phyloP scores from a whole-genome alignment of 2,329 filamentous ascomycete species.

The Seiridium cupressi region DNA sequence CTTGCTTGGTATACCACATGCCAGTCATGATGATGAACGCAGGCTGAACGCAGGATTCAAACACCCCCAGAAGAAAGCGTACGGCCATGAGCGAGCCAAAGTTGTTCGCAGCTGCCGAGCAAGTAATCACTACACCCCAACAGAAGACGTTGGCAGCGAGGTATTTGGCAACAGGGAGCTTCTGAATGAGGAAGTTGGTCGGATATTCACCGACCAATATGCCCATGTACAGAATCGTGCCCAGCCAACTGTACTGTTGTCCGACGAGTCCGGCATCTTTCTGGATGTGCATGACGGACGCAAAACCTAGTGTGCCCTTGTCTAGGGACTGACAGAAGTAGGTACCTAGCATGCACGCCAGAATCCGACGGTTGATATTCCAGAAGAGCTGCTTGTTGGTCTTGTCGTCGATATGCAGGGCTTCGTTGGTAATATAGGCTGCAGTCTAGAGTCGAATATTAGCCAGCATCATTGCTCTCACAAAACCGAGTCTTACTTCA shows the following conservation, averaged over 20 bases:
- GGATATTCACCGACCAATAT: constrained; percentile 40
- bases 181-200: constrained; percentile 35
- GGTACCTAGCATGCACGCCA: constrained; percentile 49
- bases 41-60: constrained; percentile 45
- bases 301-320: constrained; percentile 25
- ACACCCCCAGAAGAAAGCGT: constrained; percentile 38
- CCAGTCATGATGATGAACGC: constrained; percentile 41
- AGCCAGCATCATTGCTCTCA: neutral
- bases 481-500: neutral
- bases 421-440: constrained; percentile 2
- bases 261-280: constrained; percentile 30
- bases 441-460: constrained; percentile 1
- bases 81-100: constrained; percentile 32
- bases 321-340: constrained; percentile 42
- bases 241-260: constrained; percentile 33
- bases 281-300: constrained; percentile 24
- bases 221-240: constrained; percentile 39
- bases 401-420: constrained; percentile 44
- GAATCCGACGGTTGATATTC: constrained; percentile 45
- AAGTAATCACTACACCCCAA: constrained; percentile 39
- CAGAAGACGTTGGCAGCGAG: constrained; percentile 36
- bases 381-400: constrained; percentile 48
- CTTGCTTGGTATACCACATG: constrained; percentile 39
- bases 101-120: constrained; percentile 29
- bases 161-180: constrained; percentile 35